Percentiles rank a stretch among this genome's conserved stretches.
Evolutionary conservation across 176 grass and related monocot genomes (phyloP).

Genomic region (Canna indica): DNA sequence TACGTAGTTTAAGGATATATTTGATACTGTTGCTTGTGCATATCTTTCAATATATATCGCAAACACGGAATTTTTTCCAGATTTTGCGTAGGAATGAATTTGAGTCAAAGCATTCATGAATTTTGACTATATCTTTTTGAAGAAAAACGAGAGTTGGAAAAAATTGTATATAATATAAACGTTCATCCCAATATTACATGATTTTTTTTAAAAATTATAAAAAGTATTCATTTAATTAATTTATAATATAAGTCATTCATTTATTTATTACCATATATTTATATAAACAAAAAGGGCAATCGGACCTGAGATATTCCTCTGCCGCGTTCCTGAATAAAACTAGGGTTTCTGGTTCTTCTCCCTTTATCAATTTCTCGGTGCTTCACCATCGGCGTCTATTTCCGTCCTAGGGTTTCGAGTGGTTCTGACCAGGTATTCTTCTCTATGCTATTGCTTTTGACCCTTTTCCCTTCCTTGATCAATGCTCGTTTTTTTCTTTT

Average conservation of each 20-base stretch:
- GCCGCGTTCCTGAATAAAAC: not conserved
- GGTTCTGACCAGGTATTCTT: not conserved
- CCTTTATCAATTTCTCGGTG: not conserved
- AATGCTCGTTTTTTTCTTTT: not conserved
- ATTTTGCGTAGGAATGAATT: no score
- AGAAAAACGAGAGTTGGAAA: no score
- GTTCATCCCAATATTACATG: no score
- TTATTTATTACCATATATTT: not conserved
- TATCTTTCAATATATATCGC: no score
- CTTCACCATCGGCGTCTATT: not conserved
- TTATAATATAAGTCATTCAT: not conserved
- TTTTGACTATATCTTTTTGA: no score
- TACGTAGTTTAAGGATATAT: no score
- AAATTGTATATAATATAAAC: no score
- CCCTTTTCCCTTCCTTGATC: not conserved
- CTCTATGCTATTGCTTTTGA: not conserved
- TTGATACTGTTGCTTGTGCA: no score
- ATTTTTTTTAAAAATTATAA: no score
- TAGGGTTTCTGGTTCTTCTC: not conserved
- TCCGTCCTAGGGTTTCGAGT: not conserved
- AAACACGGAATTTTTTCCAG: no score
- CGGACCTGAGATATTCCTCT: not conserved
- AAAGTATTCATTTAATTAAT: no score
- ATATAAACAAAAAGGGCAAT: not conserved
- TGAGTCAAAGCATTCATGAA: no score